These are phyloP conservation scores for Paraphoma sp. DNA, from an alignment of 2,329 filamentous ascomycete genomes.

Conservation along the genomic window DNA sequence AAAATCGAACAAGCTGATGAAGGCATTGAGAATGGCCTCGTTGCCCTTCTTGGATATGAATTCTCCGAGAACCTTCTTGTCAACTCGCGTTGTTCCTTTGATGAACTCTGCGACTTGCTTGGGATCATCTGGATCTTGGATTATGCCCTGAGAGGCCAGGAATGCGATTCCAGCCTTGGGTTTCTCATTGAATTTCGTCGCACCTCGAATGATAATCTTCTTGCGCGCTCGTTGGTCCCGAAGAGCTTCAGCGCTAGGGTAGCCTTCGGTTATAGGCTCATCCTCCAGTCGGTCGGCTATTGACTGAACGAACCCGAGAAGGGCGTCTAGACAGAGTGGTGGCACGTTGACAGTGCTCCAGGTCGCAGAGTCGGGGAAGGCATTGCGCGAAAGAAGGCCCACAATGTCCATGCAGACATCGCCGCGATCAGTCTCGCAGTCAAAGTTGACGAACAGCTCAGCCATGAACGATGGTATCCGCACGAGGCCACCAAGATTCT, in stretches of 20 bases:
- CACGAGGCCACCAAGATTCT: constrained; percentile 89
- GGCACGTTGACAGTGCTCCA: constrained; percentile 99
- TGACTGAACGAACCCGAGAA: constrained; percentile 90
- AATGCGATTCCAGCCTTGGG: constrained; percentile 89
- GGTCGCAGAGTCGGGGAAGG: constrained; percentile 93
- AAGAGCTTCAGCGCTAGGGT: constrained; percentile 70
- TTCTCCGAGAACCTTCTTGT: constrained; percentile 90
- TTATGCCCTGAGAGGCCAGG: constrained; percentile 84
- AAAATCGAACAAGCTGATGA: constrained; percentile 89
- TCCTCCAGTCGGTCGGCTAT: constrained; percentile 86
- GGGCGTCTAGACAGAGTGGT: constrained; percentile 88
- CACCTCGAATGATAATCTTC: constrained; percentile 85
- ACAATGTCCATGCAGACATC: constrained; percentile 97
- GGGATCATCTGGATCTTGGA: constrained; percentile 76
- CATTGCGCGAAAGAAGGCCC: constrained; percentile 88
- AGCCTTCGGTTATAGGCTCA: constrained; percentile 66
- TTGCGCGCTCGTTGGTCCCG: constrained; percentile 79
- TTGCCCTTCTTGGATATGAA: constrained; percentile 92
- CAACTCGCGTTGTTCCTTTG: constrained; percentile 83
- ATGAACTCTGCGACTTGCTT: constrained; percentile 84
- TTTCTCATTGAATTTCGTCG: constrained; percentile 92
- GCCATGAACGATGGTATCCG: constrained; percentile 94
- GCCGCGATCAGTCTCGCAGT: constrained; percentile 89
- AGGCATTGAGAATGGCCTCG: constrained; percentile 81
- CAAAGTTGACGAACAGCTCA: constrained; percentile 97